phyloP scores from a whole-genome alignment of 768 basidiomycete genomes.

The Mycena vitilis region DNA sequence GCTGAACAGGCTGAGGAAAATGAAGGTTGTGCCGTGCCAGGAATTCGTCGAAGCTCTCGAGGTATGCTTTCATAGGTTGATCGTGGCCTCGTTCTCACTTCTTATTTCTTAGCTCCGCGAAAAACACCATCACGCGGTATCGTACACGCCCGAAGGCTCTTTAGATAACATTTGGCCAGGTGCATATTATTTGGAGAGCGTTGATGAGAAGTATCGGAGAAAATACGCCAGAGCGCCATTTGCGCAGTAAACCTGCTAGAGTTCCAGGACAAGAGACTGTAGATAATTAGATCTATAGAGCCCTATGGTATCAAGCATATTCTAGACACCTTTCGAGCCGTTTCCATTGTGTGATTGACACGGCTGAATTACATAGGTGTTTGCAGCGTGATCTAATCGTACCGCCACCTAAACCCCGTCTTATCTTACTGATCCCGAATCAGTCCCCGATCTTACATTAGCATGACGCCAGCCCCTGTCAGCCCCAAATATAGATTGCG shows the following conservation, averaged over 20 bases:
- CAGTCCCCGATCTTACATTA: no score
- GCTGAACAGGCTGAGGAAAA: slow-evolving; percentile 76
- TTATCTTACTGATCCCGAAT: no score
- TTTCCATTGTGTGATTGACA: no score
- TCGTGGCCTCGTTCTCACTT: neutral
- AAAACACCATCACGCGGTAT: slow-evolving; percentile 91
- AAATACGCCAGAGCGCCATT: slow-evolving; percentile 67
- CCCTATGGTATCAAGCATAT: no score
- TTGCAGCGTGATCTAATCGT: no score
- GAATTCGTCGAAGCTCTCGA: slow-evolving; percentile 89
- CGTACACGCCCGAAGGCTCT: slow-evolving; percentile 86
- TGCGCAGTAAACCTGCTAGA: neutral
- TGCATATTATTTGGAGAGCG: slow-evolving; percentile 89
- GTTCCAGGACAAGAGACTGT: no score
- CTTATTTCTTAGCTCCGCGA: slow-evolving; percentile 80
- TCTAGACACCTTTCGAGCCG: no score
- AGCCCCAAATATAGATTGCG: no score
- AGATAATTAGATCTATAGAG: no score
- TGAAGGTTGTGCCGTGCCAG: slow-evolving; percentile 92
- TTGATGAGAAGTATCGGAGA: slow-evolving; percentile 92
- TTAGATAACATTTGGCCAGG: slow-evolving; percentile 95
- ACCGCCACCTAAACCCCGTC: no score
- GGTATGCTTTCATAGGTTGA: slow-evolving; percentile 50
- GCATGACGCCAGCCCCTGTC: no score
- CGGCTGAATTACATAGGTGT: no score